phyloP scores from a whole-genome alignment of 1,284 basidiomycete species.

The Irpex rosettiformis region DNA sequence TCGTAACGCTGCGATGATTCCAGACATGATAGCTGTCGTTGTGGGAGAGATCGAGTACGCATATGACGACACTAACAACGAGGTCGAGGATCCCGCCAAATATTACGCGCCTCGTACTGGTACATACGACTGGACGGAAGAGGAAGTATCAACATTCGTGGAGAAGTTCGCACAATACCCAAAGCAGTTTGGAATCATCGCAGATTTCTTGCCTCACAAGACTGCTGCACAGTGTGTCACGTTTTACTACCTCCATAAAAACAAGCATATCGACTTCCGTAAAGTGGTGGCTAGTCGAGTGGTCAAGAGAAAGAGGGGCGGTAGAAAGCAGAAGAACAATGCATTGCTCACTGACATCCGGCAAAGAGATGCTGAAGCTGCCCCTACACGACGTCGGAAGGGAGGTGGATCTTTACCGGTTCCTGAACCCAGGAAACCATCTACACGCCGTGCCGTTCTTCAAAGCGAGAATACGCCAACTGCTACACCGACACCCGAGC shows the following conservation, averaged over 20 bases:
- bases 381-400: conserved; percentile 17
- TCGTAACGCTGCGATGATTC: conserved; percentile 86
- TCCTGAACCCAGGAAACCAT: conserved; percentile 24
- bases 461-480: conserved; percentile 45
- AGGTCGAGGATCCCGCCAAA: conserved; percentile 73
- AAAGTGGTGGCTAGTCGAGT: conserved; percentile 63
- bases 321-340: conserved; percentile 72
- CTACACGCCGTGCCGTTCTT: conserved; percentile 33
- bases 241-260: conserved; percentile 96
- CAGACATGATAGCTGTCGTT: conserved; percentile 85
- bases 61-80: conserved; percentile 85
- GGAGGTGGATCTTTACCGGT: conserved; percentile 9
- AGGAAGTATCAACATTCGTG: conserved; percentile 80
- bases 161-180: conserved; percentile 83
- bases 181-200: conserved; percentile 92
- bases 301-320: conserved; percentile 57
- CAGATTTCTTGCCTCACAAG: conserved; percentile 82
- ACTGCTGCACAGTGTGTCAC: conserved; percentile 86
- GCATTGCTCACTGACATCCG: conserved; percentile 76
- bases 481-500: conserved; percentile 53
- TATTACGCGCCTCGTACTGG: conserved; percentile 76
- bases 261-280: conserved; percentile 82
- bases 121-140: conserved; percentile 83
- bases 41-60: conserved; percentile 57
- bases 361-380: conserved; percentile 63